Base-by-base conservation (phyloP, 768 basidiomycete genomes). In the Mycena belliarum region DNA sequence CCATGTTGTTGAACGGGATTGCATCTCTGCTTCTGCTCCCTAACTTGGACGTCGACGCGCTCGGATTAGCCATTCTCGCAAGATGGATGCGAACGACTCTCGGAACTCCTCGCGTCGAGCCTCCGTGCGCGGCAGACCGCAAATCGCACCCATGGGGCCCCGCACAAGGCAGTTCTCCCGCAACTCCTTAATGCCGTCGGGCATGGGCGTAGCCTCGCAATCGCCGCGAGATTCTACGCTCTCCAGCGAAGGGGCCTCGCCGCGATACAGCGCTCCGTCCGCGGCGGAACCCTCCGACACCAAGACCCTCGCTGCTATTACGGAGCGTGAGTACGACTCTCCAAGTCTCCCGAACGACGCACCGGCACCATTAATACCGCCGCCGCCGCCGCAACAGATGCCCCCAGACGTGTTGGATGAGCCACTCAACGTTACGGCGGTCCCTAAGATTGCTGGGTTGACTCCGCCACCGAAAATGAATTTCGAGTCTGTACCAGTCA, bases 401-500 rank as follows among this genome's bases (percentile, higher is more conserved):
- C 41, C 26, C 18, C 33, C 44, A 43, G 52, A 59, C 21, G 33
- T 40, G 1, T 40, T 37, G 20, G 55, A 43, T 4, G 62, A 59
- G 18, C 50, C 58, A 4, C 23, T 63, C 4, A 63, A 60, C 47
- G 37, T 63, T 33, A 54, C 15, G 40, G 18, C 58, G 6, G 54
- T 60, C 18, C 58, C 55, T 11, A 59, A 56, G 18, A 51, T 57
- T 6, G 54, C 74, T 0, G 70, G 76, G 51, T 75, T 87, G 40
- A 69, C 76, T 0, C 76, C 78, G 0, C 81, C 87, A 0, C 79
- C 82, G 2, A 52, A 74, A 16, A 68, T 90, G 63, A 76, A 75
- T 37, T 89, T 91, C 66, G 84, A 87, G 6, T 69, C 79, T 11
- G 65, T 71, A 0, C 78, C 82, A n/a, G 75, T 89, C 18, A 73